Evolutionary conservation across 2,329 filamentous ascomycete genomes (phyloP).

Genomic region (Leptographium lundbergii): DNA sequence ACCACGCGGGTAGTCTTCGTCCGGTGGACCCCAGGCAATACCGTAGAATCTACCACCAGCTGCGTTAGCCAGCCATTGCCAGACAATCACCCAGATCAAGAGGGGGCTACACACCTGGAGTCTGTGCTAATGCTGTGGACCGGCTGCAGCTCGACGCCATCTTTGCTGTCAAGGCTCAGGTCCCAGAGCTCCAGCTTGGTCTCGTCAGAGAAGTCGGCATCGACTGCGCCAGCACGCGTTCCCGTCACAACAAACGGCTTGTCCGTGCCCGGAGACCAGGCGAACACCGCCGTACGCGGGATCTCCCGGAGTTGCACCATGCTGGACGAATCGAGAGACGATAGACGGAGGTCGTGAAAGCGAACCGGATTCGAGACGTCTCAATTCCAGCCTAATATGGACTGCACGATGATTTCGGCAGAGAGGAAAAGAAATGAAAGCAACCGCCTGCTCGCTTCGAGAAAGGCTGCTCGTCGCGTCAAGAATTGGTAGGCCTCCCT

Average conservation of each 20-base stretch:
- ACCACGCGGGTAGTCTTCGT: slow-evolving; percentile 65
- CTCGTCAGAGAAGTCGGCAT: slow-evolving; percentile 95
- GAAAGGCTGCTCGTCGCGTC: slow-evolving; percentile 1
- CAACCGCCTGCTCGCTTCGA: slow-evolving; percentile 1
- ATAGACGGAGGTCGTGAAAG: neutral
- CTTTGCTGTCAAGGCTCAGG: slow-evolving; percentile 67
- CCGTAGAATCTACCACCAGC: slow-evolving; percentile 77
- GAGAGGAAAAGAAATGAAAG: neutral
- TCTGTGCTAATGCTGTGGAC: slow-evolving; percentile 75
- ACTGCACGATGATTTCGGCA: neutral
- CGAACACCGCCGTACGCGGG: slow-evolving; percentile 89
- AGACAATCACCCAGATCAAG: neutral
- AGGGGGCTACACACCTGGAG: slow-evolving; percentile 52
- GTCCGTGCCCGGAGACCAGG: slow-evolving; percentile 76
- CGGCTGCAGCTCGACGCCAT: slow-evolving; percentile 74
- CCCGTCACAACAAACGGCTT: slow-evolving; percentile 82
- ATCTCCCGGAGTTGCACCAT: slow-evolving; percentile 98
- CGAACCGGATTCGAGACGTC: neutral
- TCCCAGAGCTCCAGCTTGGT: slow-evolving; percentile 97
- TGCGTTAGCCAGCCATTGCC: slow-evolving; percentile 2
- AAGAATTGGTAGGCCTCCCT: neutral
- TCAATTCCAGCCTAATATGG: neutral
- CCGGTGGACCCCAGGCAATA: slow-evolving; percentile 82
- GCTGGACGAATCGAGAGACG: slow-evolving; percentile 7
- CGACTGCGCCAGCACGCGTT: slow-evolving; percentile 86